Conservation (phyloP, 1,139 yeast species). For the Yamadazyma sp. region DNA sequence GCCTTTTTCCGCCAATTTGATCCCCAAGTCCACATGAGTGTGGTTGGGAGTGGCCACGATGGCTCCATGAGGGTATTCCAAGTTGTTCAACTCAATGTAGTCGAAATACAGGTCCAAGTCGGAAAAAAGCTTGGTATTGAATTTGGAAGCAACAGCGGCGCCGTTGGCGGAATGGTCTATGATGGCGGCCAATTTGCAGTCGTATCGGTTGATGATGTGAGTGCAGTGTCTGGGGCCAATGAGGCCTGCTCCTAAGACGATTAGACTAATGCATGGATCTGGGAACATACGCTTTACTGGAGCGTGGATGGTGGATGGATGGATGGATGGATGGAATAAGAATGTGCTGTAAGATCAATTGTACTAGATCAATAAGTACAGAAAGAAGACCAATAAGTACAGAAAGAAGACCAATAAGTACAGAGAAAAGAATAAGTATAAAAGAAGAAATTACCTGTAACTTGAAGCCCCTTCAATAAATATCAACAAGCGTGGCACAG, state of each 20-base stretch:
- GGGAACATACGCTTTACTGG: background rate
- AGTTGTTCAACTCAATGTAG: constrained; percentile 24
- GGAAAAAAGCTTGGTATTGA: constrained; percentile 28
- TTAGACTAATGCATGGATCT: constrained; percentile 8
- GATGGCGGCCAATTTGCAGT: constrained; percentile 29
- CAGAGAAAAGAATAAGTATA: background rate
- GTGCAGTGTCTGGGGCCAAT: constrained; percentile 45
- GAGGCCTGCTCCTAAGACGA: constrained; percentile 36
- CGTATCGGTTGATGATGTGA: constrained; percentile 28
- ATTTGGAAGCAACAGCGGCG: constrained; percentile 32
- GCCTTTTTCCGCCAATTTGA: constrained; percentile 33
- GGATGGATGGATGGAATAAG: no score
- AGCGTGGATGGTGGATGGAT: no score
- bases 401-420: background rate
- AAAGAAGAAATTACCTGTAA: no score
- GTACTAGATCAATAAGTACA: no score
- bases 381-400: no score
- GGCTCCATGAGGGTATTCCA: constrained; percentile 34
- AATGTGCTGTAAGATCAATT: no score
- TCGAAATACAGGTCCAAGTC: constrained; percentile 29
- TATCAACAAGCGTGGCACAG: background rate
- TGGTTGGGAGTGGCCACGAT: constrained; percentile 43
- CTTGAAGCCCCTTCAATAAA: background rate
- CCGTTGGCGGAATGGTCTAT: constrained; percentile 43
- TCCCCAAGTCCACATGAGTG: constrained; percentile 34